These are phyloP conservation scores for Tolypocladium pustulatum DNA, from an alignment of 2,329 filamentous ascomycete genomes.

Conservation along the genomic window DNA sequence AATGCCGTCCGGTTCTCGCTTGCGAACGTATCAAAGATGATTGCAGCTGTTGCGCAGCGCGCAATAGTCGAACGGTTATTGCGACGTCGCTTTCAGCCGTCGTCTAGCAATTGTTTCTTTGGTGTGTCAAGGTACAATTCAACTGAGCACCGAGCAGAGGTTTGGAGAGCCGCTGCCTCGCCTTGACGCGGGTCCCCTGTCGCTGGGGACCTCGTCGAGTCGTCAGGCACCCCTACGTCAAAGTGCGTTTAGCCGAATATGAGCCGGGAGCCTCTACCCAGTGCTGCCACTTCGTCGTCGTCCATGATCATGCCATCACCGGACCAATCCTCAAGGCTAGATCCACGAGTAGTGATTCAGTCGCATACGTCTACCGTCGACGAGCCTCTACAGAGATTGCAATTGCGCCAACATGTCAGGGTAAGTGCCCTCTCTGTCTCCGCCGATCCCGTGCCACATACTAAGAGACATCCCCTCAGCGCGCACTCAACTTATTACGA, in stretches of 20 bases:
- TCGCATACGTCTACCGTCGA: not conserved
- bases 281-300: not conserved
- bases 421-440: not conserved
- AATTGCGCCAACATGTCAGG: not conserved
- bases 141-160: not conserved
- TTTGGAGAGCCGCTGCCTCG: not conserved
- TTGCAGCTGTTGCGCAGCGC: conserved; percentile 1
- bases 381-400: not conserved
- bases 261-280: not conserved
- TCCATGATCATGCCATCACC: not conserved
- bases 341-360: not conserved
- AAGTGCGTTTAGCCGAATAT: not conserved
- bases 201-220: not conserved
- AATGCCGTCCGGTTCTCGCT: not conserved
- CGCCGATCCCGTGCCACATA: not conserved
- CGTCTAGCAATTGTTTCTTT: not conserved
- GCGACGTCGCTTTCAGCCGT: not conserved
- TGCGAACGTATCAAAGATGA: not conserved
- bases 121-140: not conserved
- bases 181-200: not conserved
- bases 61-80: not conserved
- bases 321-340: not conserved
- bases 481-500: conserved; percentile 76
- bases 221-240: not conserved
- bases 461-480: conserved; percentile 18